A percentile compares a stretch with the other conserved stretches of the same genome.
Conservation (phyloP, 345 rosid species). For the Gossypium stocksii region DNA sequence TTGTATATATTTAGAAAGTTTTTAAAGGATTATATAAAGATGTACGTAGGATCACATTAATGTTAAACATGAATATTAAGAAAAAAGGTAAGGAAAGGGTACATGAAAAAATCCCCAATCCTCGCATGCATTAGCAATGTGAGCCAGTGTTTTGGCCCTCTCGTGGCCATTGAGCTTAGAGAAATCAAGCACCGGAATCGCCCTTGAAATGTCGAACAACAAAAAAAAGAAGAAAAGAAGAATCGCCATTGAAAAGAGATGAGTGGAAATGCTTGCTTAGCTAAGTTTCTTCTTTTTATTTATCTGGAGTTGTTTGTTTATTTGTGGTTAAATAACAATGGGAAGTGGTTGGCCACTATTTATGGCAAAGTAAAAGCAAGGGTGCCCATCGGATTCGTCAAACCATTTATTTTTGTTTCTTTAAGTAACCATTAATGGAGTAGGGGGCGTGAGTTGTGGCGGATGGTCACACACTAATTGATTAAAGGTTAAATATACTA, state of each 20-base stretch:
- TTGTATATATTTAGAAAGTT: too few species aligned
- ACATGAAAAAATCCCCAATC: conserved; percentile 99
- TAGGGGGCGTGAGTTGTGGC: conserved; percentile 2
- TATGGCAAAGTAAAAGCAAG: conserved; percentile 17
- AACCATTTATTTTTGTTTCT: neutral
- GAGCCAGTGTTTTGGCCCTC: conserved; percentile 55
- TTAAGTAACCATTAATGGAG: conserved; percentile 10
- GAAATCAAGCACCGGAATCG: conserved; percentile 88
- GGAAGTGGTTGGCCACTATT: conserved; percentile 16
- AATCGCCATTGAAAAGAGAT: conserved; percentile 56
- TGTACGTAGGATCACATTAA: too few species aligned
- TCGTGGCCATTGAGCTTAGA: conserved; percentile 69
- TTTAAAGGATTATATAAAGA: too few species aligned
- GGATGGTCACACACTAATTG: conserved; percentile 27
- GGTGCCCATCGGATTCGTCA: conserved; percentile 20
- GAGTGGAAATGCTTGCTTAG: neutral
- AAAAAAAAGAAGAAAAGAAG: conserved; percentile 34
- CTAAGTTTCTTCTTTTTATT: neutral
- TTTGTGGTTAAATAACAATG: neutral
- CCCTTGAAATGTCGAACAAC: conserved; percentile 37
- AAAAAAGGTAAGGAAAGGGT: neutral
- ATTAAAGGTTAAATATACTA: too few species aligned
- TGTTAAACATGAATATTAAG: too few species aligned
- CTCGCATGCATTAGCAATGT: conserved; percentile 69
- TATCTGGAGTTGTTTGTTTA: neutral